These are phyloP conservation scores for Solanum hybrid DNA, from an alignment of 305 asterid genomes.

Conservation along the genomic window DNA sequence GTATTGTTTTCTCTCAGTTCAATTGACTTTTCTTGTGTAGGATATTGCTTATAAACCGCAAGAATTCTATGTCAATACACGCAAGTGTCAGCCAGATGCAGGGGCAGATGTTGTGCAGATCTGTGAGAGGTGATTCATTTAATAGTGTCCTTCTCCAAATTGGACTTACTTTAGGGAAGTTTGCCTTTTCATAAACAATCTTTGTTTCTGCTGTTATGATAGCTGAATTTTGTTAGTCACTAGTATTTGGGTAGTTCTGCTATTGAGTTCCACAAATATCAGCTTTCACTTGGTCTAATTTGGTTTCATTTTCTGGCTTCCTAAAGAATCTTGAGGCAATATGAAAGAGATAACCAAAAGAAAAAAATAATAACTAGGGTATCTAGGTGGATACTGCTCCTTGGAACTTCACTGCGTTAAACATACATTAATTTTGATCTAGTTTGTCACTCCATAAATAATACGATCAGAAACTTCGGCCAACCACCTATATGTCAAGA, in stretches of 20 bases:
- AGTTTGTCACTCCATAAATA: background rate
- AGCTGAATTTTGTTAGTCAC: background rate
- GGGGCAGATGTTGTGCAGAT: conserved; percentile 57
- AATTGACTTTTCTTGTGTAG: conserved; percentile 21
- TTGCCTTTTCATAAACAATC: background rate
- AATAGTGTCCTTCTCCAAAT: conserved; percentile 14
- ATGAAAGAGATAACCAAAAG: background rate
- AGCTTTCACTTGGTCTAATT: background rate
- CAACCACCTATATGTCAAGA: background rate
- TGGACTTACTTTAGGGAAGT: background rate
- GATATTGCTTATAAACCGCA: conserved; percentile 93
- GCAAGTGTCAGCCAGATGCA: conserved; percentile 82
- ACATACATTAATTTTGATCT: background rate
- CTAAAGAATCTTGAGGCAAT: background rate
- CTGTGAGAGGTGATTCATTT: conserved; percentile 59
- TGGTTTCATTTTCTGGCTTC: background rate
- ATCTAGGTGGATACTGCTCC: background rate
- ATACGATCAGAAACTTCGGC: background rate
- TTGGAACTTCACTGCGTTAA: background rate
- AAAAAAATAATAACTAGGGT: background rate
- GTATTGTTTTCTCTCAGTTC: background rate
- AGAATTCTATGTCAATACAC: conserved; percentile 66
- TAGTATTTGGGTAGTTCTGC: background rate
- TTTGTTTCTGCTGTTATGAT: background rate
- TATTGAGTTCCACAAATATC: background rate